Evolutionary conservation across 495 filamentous ascomycete genomes (phyloP), one percentile per base, ranked within the genome.

Genomic region (Penicillium tannophilum): DNA sequence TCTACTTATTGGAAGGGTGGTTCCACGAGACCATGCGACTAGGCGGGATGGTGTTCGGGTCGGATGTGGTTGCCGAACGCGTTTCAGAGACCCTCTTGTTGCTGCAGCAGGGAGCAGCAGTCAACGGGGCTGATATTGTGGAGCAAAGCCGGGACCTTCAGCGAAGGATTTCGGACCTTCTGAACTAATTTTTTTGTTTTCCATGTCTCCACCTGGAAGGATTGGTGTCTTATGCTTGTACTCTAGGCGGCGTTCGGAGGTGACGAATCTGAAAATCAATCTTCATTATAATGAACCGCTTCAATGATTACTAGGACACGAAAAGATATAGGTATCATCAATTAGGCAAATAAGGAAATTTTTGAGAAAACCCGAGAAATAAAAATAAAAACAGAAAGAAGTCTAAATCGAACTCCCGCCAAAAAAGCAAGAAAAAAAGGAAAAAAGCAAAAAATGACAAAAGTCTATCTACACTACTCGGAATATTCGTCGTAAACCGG

Each of bases 1-100:
- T 88, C 1, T 86, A 89, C 65, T 71, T 89, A 20, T 70, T 84
- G 14, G 66, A 81, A 35, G 69, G 74, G 35, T 93, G 90, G 90
- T 86, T 84, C 59, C 73, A 79, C 33, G 79, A 86, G 36, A 86
- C 82, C 39, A 73, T 81, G 42, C 78, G 84, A 33, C 72, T 78
- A 16, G 80, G 82, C 11, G 82, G 77, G 0, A 71, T 77, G 49
- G 71, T 84, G 16, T 82, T 83, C 54, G 84, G 82, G 19, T 79
- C 80, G 36, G 84, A 84, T 35, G 58, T 69, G 16, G 78, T 79
- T 52, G 81, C 79, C 7, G 65, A 71, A 43, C 73, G 77, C 0
- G 67, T 86, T 9, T 69, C 62, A 1, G 75, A 85, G 58, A 76
- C 76, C 41, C 63, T 86, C 51, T 63, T 72, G 36, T 63, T 79